phyloP scores from a whole-genome alignment of 495 filamentous ascomycete species.

The Penicillium bovifimosum region DNA sequence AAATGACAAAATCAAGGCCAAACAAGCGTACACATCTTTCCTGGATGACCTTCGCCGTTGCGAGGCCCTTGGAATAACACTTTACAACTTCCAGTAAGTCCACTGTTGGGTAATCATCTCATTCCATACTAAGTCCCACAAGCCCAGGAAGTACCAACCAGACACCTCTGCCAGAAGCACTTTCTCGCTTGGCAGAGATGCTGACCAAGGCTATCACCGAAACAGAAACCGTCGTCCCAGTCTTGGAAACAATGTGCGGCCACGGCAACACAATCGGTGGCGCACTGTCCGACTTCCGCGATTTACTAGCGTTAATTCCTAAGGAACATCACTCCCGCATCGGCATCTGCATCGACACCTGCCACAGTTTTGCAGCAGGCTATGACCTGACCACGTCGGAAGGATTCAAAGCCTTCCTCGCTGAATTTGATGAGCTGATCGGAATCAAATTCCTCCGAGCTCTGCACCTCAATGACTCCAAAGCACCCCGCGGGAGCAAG shows the following conservation, averaged over 20 bases:
- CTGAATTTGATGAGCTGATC: slow-evolving; percentile 72
- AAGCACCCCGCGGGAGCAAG: slow-evolving; percentile 71
- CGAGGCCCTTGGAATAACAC: slow-evolving; percentile 75
- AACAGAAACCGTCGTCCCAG: slow-evolving; percentile 68
- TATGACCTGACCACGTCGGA: slow-evolving; percentile 78
- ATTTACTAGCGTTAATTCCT: slow-evolving; percentile 68
- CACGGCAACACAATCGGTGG: slow-evolving; percentile 81
- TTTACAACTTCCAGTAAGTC: slow-evolving; percentile 90
- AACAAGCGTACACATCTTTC: slow-evolving; percentile 83
- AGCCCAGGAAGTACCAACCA: slow-evolving; percentile 74
- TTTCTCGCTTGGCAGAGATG: slow-evolving; percentile 68
- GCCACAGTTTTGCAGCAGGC: slow-evolving; percentile 88
- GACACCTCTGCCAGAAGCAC: slow-evolving; percentile 58
- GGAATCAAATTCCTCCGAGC: slow-evolving; percentile 76
- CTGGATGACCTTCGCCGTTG: slow-evolving; percentile 85
- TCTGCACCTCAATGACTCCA: slow-evolving; percentile 89
- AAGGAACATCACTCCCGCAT: slow-evolving; percentile 74
- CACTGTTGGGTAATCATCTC: not conserved
- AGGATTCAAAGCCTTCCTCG: slow-evolving; percentile 66
- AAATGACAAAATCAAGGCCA: slow-evolving; percentile 66
- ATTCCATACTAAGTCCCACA: slow-evolving; percentile 10
- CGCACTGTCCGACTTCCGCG: slow-evolving; percentile 75
- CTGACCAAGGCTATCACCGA: slow-evolving; percentile 74
- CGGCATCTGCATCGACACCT: slow-evolving; percentile 94
- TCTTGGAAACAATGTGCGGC: slow-evolving; percentile 95